Percentiles rank a stretch among this genome's conserved stretches.
Conservation (phyloP, 495 filamentous ascomycete genomes). For the Pyrenopolyporus hunteri region DNA sequence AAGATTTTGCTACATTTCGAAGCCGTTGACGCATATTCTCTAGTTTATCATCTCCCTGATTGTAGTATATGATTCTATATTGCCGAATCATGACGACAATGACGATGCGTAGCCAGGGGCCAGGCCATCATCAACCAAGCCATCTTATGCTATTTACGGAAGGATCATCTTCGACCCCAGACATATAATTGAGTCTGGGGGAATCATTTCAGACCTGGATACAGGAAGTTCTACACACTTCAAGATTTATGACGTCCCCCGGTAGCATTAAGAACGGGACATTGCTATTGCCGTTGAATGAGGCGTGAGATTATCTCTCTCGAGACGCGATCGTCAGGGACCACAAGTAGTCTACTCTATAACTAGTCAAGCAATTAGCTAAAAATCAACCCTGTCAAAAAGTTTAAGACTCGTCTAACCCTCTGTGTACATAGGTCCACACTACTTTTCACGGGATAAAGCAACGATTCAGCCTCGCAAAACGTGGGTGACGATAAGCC, state of each 20-base stretch:
- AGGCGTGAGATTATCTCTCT: neutral
- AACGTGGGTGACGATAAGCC: too few relatives aligned
- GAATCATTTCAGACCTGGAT: neutral
- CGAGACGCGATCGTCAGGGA: constrained; percentile 2
- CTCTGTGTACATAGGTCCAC: too few relatives aligned
- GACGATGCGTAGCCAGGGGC: constrained; percentile 4
- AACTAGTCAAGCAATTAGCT: too few relatives aligned
- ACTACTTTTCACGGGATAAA: too few relatives aligned
- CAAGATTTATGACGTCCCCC: neutral
- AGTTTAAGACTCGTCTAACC: too few relatives aligned
- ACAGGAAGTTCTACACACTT: neutral
- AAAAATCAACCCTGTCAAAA: too few relatives aligned
- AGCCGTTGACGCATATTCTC: neutral
- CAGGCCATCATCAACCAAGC: constrained; percentile 26
- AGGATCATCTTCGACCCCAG: neutral
- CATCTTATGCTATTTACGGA: constrained; percentile 2
- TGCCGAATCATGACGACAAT: constrained; percentile 29
- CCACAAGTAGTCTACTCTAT: constrained; percentile 5
- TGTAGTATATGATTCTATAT: constrained; percentile 1
- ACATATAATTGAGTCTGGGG: neutral
- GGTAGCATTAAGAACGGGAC: neutral
- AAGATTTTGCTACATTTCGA: neutral
- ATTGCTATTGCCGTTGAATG: neutral
- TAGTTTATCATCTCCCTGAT: neutral
- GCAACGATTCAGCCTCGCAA: too few relatives aligned